These are phyloP conservation scores for Mortierella sp. DNA, from an alignment of 371 early-diverging fungal species.

Conservation along the genomic window DNA sequence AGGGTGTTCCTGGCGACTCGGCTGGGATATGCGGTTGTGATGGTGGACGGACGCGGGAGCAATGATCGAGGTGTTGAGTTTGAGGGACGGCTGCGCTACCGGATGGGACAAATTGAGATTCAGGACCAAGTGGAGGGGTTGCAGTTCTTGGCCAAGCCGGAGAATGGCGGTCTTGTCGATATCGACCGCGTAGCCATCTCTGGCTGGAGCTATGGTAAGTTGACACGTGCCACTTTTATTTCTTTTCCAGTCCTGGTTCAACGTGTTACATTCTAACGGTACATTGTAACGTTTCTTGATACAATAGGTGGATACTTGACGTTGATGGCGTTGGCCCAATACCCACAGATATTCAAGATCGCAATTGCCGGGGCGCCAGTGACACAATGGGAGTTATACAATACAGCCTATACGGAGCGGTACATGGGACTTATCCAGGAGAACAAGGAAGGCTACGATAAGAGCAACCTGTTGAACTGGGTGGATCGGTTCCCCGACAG, in stretches of 20 bases:
- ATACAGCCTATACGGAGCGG: constrained; percentile 85
- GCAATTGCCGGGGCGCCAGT: constrained; percentile 88
- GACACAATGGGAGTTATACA: constrained; percentile 80
- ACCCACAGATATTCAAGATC: constrained; percentile 75
- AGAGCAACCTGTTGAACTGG: constrained; percentile 68
- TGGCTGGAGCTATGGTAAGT: constrained; percentile 77
- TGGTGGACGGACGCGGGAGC: constrained; percentile 84
- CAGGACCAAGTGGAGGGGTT: constrained; percentile 80
- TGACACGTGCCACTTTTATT: not conserved
- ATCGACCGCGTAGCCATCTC: constrained; percentile 72
- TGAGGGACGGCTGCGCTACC: constrained; percentile 68
- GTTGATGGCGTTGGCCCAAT: constrained; percentile 76
- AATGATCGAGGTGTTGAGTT: constrained; percentile 78
- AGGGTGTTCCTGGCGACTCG: constrained; percentile 74
- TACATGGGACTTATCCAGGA: constrained; percentile 77
- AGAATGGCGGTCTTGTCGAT: constrained; percentile 72
- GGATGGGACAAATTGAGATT: constrained; percentile 76
- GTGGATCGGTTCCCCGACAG: constrained; percentile 73
- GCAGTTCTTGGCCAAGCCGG: constrained; percentile 62
- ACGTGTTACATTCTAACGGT: too few species aligned
- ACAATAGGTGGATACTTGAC: constrained; percentile 78
- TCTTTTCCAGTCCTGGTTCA: not conserved
- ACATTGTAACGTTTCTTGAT: not conserved
- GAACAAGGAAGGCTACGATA: constrained; percentile 65
- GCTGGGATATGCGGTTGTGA: constrained; percentile 79